Evolutionary conservation across 164 flowering plant genomes (phyloP), one percentile per base, ranked within the genome.

Genomic region (Vitis amurensis): DNA sequence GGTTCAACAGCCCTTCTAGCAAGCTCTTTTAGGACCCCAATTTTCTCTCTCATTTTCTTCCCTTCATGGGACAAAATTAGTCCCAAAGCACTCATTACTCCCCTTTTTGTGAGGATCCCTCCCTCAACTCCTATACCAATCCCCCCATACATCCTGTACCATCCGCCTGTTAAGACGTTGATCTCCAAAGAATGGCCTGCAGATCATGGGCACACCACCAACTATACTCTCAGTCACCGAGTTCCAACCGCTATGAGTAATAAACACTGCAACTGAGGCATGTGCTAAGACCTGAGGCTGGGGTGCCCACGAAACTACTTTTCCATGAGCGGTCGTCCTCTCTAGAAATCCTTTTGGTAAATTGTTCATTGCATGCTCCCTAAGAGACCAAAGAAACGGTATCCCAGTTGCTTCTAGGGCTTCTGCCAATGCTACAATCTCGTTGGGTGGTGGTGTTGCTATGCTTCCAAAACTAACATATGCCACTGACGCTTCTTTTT

Each of bases 161-260:
- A 23, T 23, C 27, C 27, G 27, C 27, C 27, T 23, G 27, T 23
- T 23, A 23, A 23, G 27, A 23, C 27, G 4, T 1, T 73, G 71
- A 49, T 73, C 75, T 1, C 66, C 75, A 11, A 67, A 59, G 23
- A 67, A 67, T 0, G 75, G 76, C 30, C 76, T 55, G 16, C 76
- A 67, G 5, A 73, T 53, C 76, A 73, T 67, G 1, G 76, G 71
- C 55, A 68, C 71, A 3, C 68, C 61, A 30, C 76, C 71, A 5
- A 8, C 56, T 8, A 71, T 49, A 63, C 74, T 50, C 69, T 71
- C 74, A 15, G 47, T 6, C n/a, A 69, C 15, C 11, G 71, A 69
- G 71, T 51, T 69, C 71, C 71, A 69, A 16, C 74, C 74, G 49
- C 68, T 64, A 19, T 71, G 74, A 15, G 74, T 64, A 5, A 71